These are phyloP conservation scores for Xanthoconium stramineum DNA, from an alignment of 768 basidiomycete species.

Conservation along the genomic window DNA sequence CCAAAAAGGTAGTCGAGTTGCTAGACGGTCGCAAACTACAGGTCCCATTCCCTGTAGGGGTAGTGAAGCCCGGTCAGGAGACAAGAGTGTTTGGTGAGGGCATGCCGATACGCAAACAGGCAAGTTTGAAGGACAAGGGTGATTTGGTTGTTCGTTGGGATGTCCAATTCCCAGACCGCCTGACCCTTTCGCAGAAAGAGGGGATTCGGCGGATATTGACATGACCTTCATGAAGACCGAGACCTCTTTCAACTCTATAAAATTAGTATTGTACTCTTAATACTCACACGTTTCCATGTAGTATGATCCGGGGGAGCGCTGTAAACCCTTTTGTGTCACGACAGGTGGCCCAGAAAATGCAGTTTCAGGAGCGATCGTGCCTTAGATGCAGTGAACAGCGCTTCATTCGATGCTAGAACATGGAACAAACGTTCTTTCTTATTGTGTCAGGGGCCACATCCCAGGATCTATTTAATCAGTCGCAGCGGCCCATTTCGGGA, in stretches of 20 bases:
- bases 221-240: conserved; percentile 19
- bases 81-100: conserved; percentile 74
- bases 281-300: background rate
- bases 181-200: conserved; percentile 79
- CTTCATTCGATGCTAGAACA: too few species aligned
- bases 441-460: too few species aligned
- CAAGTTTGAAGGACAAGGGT: conserved; percentile 66
- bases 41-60: conserved; percentile 57
- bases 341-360: too few species aligned
- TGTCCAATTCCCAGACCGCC: conserved; percentile 73
- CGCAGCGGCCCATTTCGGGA: too few species aligned
- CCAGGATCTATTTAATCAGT: background rate
- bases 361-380: too few species aligned
- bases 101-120: conserved; percentile 88
- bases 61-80: conserved; percentile 77
- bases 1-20: conserved; percentile 57
- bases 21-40: conserved; percentile 81
- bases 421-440: too few species aligned
- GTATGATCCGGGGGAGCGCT: background rate
- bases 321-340: background rate
- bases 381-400: too few species aligned
- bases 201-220: conserved; percentile 66
- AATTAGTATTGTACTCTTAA: conserved; percentile 11
- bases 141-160: conserved; percentile 84
- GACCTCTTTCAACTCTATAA: conserved; percentile 7